Base-by-base conservation (phyloP, 345 rosid genomes). In the Hypericum androsaemum region DNA sequence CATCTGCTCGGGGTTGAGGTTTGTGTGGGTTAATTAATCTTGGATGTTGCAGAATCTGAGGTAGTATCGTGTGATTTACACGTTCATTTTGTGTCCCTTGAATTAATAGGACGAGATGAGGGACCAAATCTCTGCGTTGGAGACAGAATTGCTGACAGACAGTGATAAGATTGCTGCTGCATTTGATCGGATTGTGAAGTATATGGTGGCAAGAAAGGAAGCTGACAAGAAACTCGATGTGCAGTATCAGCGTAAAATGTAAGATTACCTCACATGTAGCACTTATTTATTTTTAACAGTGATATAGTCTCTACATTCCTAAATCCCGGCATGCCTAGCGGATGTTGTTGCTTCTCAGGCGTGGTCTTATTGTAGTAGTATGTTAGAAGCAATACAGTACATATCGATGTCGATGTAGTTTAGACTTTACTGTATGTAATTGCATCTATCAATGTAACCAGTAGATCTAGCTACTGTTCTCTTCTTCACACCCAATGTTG, bases 211-310 rank as follows among this genome's bases (percentile, higher is more conserved):
- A 41, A 77, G 98, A 55, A 73, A 71, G 69, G 96, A 84, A 57
- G 62, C 73, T 50, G 98, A 92, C 55, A 71, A 77, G 58, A 92
- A 74, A 73, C 74, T 76, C 37, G 95, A 92, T 63, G 80, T 81
- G 61, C 88, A 76, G 12, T 88, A 82, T 68, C 98, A 81, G 60
- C 86, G 95, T 41, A 81, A 77, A 65, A 79, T 92, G 97, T 92
- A 73, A 72, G 78, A 52, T 45, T 5, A 5, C 16, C 22, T 22
- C 32, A 22, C 4, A 4, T 22, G 4, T 22, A 1, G 32, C 2
- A 22, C 32, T 22, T 22, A 22, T 22, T 22, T 22, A 22, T 22
- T 22, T 22, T 22, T 22, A n/a, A n/a, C n/a, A n/a, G n/a, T n/a
- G n/a, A n/a, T n/a, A n/a, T n/a, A n/a, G n/a, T n/a, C n/a, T n/a